These are phyloP conservation scores for Scedosporium aurantiacum DNA, from an alignment of 2,329 filamentous ascomycete species.

Conservation along the genomic window DNA sequence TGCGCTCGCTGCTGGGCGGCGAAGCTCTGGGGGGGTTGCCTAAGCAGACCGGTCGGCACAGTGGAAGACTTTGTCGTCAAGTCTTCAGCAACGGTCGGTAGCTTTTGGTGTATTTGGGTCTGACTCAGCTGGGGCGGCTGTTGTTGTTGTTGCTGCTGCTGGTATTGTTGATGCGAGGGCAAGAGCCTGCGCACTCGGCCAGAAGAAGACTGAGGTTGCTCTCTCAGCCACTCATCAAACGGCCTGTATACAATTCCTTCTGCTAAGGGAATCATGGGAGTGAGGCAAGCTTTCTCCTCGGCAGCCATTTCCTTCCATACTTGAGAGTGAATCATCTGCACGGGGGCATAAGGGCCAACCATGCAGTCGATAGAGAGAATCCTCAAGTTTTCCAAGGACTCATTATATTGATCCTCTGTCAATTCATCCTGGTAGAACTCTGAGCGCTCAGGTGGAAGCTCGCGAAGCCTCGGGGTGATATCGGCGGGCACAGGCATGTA, in stretches of 20 bases:
- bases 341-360: constrained; percentile 43
- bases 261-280: constrained; percentile 50
- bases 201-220: constrained; percentile 24
- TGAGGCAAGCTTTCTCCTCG: constrained; percentile 56
- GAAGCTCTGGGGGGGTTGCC: constrained; percentile 51
- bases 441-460: constrained; percentile 42
- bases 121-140: not conserved
- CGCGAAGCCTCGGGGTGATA: constrained; percentile 47
- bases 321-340: constrained; percentile 38
- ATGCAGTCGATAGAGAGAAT: constrained; percentile 47
- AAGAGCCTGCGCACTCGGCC: not conserved
- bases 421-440: constrained; percentile 44
- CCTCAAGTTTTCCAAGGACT: constrained; percentile 41
- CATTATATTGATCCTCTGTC: constrained; percentile 30
- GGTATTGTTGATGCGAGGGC: not conserved
- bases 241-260: constrained; percentile 54
- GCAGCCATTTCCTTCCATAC: constrained; percentile 57
- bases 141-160: not conserved
- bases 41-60: constrained; percentile 27
- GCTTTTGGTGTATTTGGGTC: not conserved
- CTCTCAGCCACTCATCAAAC: constrained; percentile 48
- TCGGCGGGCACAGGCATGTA: constrained; percentile 56
- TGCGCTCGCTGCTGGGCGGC: constrained; percentile 55
- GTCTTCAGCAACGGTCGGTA: constrained; percentile 3
- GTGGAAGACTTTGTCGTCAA: constrained; percentile 5